phyloP scores from a whole-genome alignment of 2,329 filamentous ascomycete genomes.

The Conoideocrella luteorostrata region DNA sequence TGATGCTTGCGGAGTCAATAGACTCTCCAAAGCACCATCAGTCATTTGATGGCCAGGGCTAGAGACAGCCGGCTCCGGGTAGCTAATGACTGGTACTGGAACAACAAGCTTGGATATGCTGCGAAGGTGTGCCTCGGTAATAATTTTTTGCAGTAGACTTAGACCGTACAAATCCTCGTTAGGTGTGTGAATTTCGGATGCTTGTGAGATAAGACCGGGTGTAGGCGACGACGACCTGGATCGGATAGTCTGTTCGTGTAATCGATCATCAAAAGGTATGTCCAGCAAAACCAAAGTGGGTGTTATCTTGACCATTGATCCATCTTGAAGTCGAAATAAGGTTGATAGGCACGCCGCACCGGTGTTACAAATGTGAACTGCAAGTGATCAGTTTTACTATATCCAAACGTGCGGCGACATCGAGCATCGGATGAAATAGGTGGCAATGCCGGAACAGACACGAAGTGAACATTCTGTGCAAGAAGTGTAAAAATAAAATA shows the following conservation, averaged over 20 bases:
- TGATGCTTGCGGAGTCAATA: slow-evolving; percentile 17
- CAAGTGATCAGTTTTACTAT: no score
- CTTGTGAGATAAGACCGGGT: slow-evolving; percentile 28
- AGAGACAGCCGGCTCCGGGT: slow-evolving; percentile 23
- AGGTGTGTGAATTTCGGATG: slow-evolving; percentile 32
- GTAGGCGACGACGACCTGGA: slow-evolving; percentile 40
- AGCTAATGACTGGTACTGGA: slow-evolving; percentile 47
- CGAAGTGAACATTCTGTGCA: no score
- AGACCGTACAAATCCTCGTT: slow-evolving; percentile 50
- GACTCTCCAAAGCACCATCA: slow-evolving; percentile 32
- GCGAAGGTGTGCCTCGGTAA: slow-evolving; percentile 51
- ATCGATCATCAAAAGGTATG: slow-evolving; percentile 44
- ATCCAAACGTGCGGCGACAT: no score
- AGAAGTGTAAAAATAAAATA: no score
- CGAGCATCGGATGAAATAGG: no score
- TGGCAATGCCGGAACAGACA: no score
- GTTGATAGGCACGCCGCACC: slow-evolving; percentile 48
- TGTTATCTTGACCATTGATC: slow-evolving; percentile 43
- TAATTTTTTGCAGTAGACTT: slow-evolving; percentile 47
- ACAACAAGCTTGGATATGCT: slow-evolving; percentile 51
- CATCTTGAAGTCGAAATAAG: slow-evolving; percentile 47
- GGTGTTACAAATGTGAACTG: slow-evolving; percentile 50
- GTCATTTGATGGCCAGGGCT: slow-evolving; percentile 27
- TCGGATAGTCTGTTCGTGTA: slow-evolving; percentile 26
- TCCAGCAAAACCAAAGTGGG: slow-evolving; percentile 54